Base-by-base conservation (phyloP, 352 stramenopile species). In the Pythium monospermum region DNA sequence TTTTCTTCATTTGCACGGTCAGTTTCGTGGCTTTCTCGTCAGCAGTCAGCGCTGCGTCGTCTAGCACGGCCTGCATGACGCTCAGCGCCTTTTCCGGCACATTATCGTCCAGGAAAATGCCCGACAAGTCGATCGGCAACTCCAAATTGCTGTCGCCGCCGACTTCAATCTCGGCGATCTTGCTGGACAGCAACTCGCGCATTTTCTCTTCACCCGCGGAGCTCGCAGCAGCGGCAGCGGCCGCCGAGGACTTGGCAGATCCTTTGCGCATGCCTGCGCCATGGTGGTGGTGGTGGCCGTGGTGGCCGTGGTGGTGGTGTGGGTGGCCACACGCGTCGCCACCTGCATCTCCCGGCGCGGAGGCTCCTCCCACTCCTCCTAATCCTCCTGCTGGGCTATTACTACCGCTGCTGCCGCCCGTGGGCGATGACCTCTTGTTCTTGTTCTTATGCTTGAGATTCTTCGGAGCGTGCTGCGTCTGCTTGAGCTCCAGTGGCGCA, bases 381-480 rank as follows among this genome's bases (percentile, higher is more conserved):
- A 42, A 11, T n/a, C n/a, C n/a, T n/a, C n/a, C n/a, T n/a, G n/a
- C n/a, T 3, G 10, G 19, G 26, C 19, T 13, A 39, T 42, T 47
- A 19, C 45, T 51, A 36, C 41, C 44, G 23, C 51, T 46, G 44
- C 42, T 47, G 31, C 45, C 56, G 50, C 41, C 46, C 26, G 55
- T 37, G 56, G 67, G 42, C 21, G 28, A 66, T 47, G 53, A 6
- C 1, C 73, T 63, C 62, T 87, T 86, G 57, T 71, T 75, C 66
- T 90, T 92, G 56, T 73, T 64, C 71, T 91, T 93, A 70, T 91
- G 79, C 61, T 88, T 89, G 49, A 93, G 77, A 49, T 47, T 91
- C 62, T 87, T 91, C 40, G 59, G 65, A 44, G 71, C 71, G 27
- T 71, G 71, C 7, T 72, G 66, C 31, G 49, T 37, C 66, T 71